These are phyloP conservation scores for Scedosporium boydii DNA, from an alignment of 2,329 filamentous ascomycete genomes.

Conservation along the genomic window DNA sequence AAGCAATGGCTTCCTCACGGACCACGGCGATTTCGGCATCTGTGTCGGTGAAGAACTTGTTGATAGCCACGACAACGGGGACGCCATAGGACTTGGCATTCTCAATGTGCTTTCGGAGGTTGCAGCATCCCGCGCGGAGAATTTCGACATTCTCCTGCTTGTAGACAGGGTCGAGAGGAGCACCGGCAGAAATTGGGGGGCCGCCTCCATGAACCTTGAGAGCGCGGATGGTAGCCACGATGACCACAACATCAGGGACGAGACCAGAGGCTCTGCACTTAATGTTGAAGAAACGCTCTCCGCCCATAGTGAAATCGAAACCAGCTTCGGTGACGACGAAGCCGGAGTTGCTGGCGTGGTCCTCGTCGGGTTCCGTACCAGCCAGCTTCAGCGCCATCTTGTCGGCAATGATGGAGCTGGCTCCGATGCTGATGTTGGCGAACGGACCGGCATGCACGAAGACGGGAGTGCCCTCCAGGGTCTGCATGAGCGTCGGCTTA, in stretches of 20 bases:
- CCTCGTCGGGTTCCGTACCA: conserved; percentile 86
- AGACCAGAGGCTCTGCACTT: conserved; percentile 95
- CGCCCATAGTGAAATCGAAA: conserved; percentile 99
- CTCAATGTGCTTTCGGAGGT: conserved; percentile 87
- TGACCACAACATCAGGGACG: conserved; percentile 83
- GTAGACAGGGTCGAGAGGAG: conserved; percentile 78
- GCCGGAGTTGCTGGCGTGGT: conserved; percentile 71
- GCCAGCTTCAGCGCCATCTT: conserved; percentile 93
- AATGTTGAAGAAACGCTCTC: conserved; percentile 99
- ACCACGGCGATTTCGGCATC: conserved; percentile 84
- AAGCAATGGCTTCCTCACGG: conserved; percentile 81
- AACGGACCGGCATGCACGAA: conserved; percentile 97
- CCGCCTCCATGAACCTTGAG: conserved; percentile 96
- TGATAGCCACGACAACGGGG: conserved; percentile 93
- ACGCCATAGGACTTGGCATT: conserved; percentile 86
- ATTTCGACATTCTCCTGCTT: conserved; percentile 89
- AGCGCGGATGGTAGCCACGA: conserved; percentile 90
- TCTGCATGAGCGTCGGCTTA: conserved; percentile 99
- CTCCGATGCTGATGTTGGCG: conserved; percentile 96
- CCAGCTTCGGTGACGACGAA: conserved; percentile 96
- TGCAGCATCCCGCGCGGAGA: conserved; percentile 81
- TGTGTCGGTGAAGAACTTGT: conserved; percentile 91
- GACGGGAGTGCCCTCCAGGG: conserved; percentile 89
- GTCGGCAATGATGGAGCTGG: conserved; percentile 90
- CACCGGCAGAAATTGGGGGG: conserved; percentile 84